Percentiles rank a stretch among this genome's conserved stretches.
Evolutionary conservation across 2,329 filamentous ascomycete genomes (phyloP).

Genomic region (Rhytidhysteron rufulum): DNA sequence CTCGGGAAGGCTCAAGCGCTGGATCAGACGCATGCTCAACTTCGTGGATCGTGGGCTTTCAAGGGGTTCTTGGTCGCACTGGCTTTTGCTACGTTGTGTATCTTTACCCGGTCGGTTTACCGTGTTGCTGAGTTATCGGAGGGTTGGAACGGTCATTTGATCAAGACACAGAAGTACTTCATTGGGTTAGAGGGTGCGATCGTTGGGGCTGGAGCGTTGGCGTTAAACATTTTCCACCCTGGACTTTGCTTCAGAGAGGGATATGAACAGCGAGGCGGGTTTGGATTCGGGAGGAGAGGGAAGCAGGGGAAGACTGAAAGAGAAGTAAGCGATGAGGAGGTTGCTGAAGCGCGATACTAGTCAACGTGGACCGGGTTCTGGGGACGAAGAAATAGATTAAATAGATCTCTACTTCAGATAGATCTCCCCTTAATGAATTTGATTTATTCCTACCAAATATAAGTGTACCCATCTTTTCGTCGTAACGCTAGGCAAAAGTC

Average conservation of each 20-base stretch:
- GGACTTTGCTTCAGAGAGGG: conserved; percentile 34
- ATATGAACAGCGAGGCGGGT: conserved; percentile 11
- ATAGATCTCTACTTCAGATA: no score
- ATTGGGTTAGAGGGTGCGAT: conserved; percentile 36
- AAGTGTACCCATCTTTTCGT: no score
- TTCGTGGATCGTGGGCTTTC: conserved; percentile 42
- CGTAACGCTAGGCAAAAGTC: no score
- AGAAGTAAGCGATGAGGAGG: no score
- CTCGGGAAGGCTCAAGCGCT: conserved; percentile 20
- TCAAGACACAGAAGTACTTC: conserved; percentile 40
- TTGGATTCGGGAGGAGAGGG: conserved; percentile 16
- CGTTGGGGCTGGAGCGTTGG: conserved; percentile 27
- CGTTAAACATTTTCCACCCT: conserved; percentile 34
- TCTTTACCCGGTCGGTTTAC: conserved; percentile 63
- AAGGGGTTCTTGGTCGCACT: conserved; percentile 55
- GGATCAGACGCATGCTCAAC: conserved; percentile 20
- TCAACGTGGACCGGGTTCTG: no score
- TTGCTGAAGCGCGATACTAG: no score
- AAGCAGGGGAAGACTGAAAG: conserved; percentile 7
- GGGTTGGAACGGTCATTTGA: conserved; percentile 60
- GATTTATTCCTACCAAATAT: no score
- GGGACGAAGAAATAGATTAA: no score
- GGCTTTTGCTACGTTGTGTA: conserved; percentile 55
- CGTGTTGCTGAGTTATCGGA: conserved; percentile 62
- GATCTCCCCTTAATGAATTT: no score